A percentile compares a stretch with the other conserved stretches of the same genome.
These are phyloP conservation scores for Rhinocladiella mackenziei DNA, from an alignment of 2,329 filamentous ascomycete genomes.

Conservation along the genomic window DNA sequence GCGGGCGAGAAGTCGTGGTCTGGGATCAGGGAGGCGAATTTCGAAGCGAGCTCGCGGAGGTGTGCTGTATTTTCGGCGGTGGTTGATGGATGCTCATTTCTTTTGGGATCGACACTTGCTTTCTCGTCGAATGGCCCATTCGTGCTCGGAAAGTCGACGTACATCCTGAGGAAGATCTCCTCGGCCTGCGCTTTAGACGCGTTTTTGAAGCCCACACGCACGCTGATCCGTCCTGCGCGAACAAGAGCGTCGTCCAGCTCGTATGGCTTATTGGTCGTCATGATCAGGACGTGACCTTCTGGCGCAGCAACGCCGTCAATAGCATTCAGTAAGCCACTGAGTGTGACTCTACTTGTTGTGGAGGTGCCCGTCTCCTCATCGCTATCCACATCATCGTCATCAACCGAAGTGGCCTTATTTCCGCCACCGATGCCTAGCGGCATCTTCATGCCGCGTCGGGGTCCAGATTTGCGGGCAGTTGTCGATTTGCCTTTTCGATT, in stretches of 20 bases:
- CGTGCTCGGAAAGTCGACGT: conserved; percentile 22
- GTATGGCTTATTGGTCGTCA: conserved; percentile 70
- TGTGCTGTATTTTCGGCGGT: not conserved
- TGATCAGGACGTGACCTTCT: conserved; percentile 70
- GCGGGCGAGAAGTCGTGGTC: conserved; percentile 49
- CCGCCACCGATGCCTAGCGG: conserved; percentile 2
- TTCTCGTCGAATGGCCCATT: not conserved
- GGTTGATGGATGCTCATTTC: not conserved
- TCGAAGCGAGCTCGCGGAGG: conserved; percentile 40
- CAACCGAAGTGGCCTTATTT: not conserved
- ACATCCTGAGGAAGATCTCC: conserved; percentile 34
- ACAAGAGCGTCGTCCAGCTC: conserved; percentile 69
- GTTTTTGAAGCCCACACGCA: conserved; percentile 58
- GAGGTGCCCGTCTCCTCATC: conserved; percentile 19
- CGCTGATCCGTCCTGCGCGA: conserved; percentile 67
- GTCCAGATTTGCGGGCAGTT: not conserved
- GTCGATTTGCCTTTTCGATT: conserved; percentile 24
- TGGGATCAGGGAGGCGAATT: conserved; percentile 47
- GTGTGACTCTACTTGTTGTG: conserved; percentile 51
- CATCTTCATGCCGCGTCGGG: not conserved
- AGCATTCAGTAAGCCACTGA: conserved; percentile 75
- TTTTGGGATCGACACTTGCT: not conserved
- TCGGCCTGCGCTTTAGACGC: conserved; percentile 30
- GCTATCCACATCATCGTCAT: conserved; percentile 12
- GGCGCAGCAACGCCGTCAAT: conserved; percentile 78